Evolutionary conservation across 2,329 filamentous ascomycete genomes (phyloP), one percentile per base, ranked within the genome.

Genomic region (Alternaria sp.): DNA sequence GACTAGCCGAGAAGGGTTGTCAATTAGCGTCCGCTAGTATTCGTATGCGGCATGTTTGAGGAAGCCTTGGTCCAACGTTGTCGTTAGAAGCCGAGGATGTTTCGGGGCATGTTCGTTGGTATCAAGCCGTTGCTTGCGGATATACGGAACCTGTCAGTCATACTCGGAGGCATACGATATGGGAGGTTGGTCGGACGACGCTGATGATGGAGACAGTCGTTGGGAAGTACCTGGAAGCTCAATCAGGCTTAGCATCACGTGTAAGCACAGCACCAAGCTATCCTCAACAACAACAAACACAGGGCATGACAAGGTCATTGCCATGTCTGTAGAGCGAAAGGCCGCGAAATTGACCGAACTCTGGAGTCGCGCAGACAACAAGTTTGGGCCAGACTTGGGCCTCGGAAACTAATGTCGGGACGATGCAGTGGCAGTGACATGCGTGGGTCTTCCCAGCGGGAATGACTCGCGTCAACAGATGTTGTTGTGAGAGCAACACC

Each of bases 381-480:
- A 48, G 28, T 27, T 18, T 27, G 38, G 48, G 54, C 54, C 54
- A 43, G 28, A 45, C 20, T 57, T 12, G 22, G 53, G 18, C 30
- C 52, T 56, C 40, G 57, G 57, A 43, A 25, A 45, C 57, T 60
- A 56, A 60, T 32, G 40, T 51, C 53, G 57, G 53, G 32, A 57
- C 57, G 45, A 46, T 56, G 34, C 44, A 54, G 38, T 32, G 43
- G 18, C 22, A 40, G 38, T 32, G 43, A 36, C 18, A 36, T 57
- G 38, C 57, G 48, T 60, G 57, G 53, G 46, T 57, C 30, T 41
- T 51, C 53, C 57, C 57, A 54, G 53, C 30, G 34, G 27, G 40
- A 45, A 51, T 60, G 57, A 60, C 57, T 60, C 57, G 57, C 48
- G 27, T 25, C 27, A 43, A 9, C 43, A 16, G 56, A 36, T 34